Evolutionary conservation across 768 basidiomycete genomes (phyloP), one percentile per base, ranked within the genome.

Genomic region (Tylopilus vinaceipallidus): DNA sequence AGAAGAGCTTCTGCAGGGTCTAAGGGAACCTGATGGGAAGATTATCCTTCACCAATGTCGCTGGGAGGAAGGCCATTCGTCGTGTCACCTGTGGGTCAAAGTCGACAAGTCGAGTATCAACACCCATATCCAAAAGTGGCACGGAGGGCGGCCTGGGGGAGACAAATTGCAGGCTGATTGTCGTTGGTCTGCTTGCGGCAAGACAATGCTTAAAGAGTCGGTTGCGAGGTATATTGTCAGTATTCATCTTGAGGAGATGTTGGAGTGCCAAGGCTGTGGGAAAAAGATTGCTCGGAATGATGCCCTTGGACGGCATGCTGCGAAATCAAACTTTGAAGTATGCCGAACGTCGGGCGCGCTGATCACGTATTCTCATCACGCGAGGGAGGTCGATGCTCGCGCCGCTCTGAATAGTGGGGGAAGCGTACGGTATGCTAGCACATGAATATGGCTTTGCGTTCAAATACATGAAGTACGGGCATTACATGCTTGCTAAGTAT

Each of bases 151-250:
- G 29, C 36, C 38, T 2, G 49, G 51, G 1, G 44, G 45, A 5
- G 60, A 59, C 29, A 62, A 59, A 22, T 3, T 14, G 9, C 11
- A 26, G 19, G 22, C 14, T 7, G 10, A 32, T 2, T 62, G 59
- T 36, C 32, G 26, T 16, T 60, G 59, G 60, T 35, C 45, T 0
- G 22, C 14, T n/a, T 66, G 62, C n/a, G 37, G 30, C 1, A 42
- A 45, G 38, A 34, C 4, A 1, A 66, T 66, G 58, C 17, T 47
- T 6, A 66, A 64, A 35, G 65, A 64, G 26, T 64, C 59, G 17
- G 40, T 64, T 5, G 22, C 39, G 2, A 45, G 64, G 2, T 63
- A 65, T 5, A 23, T 65, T 0, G 37, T 57, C 0, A 35, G 45
- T 5, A n/a, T 48, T 6, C 64, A 66, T 19, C 43, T 64, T 0